These are phyloP conservation scores for Tinospora cordifolia DNA, from an alignment of 164 flowering plant species.

Conservation along the genomic window DNA sequence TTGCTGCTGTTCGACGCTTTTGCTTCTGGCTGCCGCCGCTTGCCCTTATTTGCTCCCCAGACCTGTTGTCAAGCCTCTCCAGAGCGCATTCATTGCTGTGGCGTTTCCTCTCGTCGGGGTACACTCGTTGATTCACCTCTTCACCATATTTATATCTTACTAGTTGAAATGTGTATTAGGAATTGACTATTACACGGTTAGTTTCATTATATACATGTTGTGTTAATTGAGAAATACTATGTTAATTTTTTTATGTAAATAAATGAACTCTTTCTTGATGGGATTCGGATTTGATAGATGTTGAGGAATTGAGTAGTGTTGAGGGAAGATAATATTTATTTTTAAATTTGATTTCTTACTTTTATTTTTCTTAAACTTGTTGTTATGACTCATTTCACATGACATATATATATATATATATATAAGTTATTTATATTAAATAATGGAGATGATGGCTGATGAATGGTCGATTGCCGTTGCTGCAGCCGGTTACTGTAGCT, in stretches of 20 bases:
- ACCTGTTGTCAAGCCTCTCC: slow-evolving; percentile 45
- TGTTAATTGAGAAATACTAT: not conserved
- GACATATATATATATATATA: too few relatives aligned
- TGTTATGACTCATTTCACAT: too few relatives aligned
- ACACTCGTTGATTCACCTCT: slow-evolving; percentile 2
- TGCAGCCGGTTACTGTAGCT: too few relatives aligned
- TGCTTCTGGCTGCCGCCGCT: slow-evolving; percentile 64
- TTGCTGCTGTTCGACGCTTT: slow-evolving; percentile 62
- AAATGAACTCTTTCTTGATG: not conserved
- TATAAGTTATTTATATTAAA: too few relatives aligned
- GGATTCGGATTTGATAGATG: not conserved
- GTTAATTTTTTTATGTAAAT: too few relatives aligned
- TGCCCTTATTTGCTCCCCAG: slow-evolving; percentile 67
- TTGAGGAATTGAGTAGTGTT: too few relatives aligned
- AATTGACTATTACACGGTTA: not conserved
- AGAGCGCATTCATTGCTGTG: slow-evolving; percentile 41
- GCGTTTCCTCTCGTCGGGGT: slow-evolving; percentile 97
- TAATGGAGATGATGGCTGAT: too few relatives aligned
- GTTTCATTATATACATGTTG: not conserved
- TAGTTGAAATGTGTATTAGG: not conserved
- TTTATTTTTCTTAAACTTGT: too few relatives aligned
- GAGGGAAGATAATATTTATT: too few relatives aligned
- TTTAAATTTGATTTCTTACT: too few relatives aligned
- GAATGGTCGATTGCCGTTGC: too few relatives aligned
- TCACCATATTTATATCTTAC: not conserved